Base-by-base conservation (phyloP, 176 grass and related monocot species). In the Eremochloa ophiuroides region DNA sequence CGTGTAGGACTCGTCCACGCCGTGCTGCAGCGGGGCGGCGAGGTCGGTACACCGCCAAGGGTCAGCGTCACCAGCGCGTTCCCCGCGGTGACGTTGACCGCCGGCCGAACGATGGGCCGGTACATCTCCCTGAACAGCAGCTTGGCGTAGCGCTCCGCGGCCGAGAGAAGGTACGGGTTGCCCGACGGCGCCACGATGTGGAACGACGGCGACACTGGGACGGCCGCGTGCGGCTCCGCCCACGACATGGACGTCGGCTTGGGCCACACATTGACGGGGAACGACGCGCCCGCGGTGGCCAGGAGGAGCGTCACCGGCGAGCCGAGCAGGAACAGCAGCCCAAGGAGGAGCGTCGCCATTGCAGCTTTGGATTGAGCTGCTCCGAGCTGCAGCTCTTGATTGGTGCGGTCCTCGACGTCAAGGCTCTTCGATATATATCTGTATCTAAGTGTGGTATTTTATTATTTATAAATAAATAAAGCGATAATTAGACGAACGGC, bases 181-280 rank as follows among this genome's bases (percentile, higher is more conserved):
- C 7, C 79, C 47, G 85, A 75, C 62, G 70, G 7, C 14, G 58
- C 80, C 20, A 77, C 42, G 84, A 98, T 88, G 65, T 34, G 81
- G 93, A 95, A 98, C 73, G 81, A 95, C 43, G 84, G 73, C 26
- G 90, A 95, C 27, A 98, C 86, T 8, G 79, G 79, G 6, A 89
- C 62, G 79, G 88, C 90, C 46, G 16, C 11, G 37, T 83, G 70
- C 4, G 70, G 87, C 71, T 71, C 64, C 10, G 79, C 68, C 96
- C 96, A 98, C 18, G 88, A 95, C 73, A 98, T 89, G 79, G 84
- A 87, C 90, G 47, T 82, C 74, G 93, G 96, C 60, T 83, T 89
- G n/a, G 96, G 93, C 93, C 96, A 98, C 0, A 95, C 79, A 69
- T 98, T 95, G 84, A 98, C 23, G 27, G 83, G 86, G 75, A 91